phyloP scores from a whole-genome alignment of 2,329 filamentous ascomycete species.

The Aspergillus amoenus region DNA sequence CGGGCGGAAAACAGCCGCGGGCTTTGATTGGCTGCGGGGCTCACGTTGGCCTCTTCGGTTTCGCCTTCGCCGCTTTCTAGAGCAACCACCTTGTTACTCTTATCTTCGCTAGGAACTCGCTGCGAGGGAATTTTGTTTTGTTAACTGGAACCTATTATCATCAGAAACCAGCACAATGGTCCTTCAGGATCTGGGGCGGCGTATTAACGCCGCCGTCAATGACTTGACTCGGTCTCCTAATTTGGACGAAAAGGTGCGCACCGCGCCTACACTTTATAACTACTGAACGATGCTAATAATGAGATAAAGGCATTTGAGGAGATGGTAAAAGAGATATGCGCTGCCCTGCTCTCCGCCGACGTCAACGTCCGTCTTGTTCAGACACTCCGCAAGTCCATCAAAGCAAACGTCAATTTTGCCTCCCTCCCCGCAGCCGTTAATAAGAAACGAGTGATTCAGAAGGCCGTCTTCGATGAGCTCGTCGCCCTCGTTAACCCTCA shows the following conservation, averaged over 20 bases:
- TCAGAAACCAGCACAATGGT: slow-evolving; percentile 65
- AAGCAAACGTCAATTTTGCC: slow-evolving; percentile 87
- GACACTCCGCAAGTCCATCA: slow-evolving; percentile 89
- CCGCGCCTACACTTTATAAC: slow-evolving; percentile 5
- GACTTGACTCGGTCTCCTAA: slow-evolving; percentile 90
- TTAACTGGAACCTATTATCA: background rate
- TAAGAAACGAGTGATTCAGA: slow-evolving; percentile 98
- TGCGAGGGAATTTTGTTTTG: background rate
- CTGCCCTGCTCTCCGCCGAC: slow-evolving; percentile 92
- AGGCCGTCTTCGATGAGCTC: slow-evolving; percentile 94
- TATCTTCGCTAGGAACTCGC: background rate
- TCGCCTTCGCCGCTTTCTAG: slow-evolving; percentile 23
- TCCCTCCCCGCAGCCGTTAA: slow-evolving; percentile 88
- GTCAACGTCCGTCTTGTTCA: slow-evolving; percentile 95
- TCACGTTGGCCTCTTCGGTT: slow-evolving; percentile 15
- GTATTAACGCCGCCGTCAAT: slow-evolving; percentile 94
- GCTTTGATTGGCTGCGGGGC: slow-evolving; percentile 32
- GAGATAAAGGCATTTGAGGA: slow-evolving; percentile 73
- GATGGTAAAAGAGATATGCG: slow-evolving; percentile 98
- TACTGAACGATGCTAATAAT: slow-evolving; percentile 36
- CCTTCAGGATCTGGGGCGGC: slow-evolving; percentile 96
- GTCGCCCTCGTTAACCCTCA: slow-evolving; percentile 95
- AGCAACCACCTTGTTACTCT: slow-evolving; percentile 8
- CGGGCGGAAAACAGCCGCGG: slow-evolving; percentile 28
- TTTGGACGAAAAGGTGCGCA: slow-evolving; percentile 84